A percentile compares a stretch with the other conserved stretches of the same genome.
These are phyloP conservation scores for Aspergillus sclerotialis DNA, from an alignment of 2,329 filamentous ascomycete species.

Conservation along the genomic window DNA sequence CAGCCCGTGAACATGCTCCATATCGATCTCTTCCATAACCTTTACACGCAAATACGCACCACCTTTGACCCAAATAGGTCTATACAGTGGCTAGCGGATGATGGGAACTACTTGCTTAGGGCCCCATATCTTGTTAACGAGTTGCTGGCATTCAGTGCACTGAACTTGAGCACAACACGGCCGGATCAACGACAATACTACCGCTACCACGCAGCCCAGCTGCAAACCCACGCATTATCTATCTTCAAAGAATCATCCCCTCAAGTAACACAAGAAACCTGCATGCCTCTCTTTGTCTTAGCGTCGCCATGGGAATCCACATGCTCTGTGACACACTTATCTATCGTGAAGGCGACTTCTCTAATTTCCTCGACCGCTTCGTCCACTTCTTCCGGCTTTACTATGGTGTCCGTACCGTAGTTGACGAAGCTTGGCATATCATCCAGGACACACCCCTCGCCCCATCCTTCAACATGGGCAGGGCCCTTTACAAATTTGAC, in stretches of 20 bases:
- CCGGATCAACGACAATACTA: slow-evolving; percentile 28
- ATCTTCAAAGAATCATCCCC: slow-evolving; percentile 8
- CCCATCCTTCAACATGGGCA: slow-evolving; percentile 1
- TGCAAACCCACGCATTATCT: slow-evolving; percentile 21
- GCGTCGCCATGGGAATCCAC: slow-evolving; percentile 8
- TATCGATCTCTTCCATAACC: slow-evolving; percentile 19
- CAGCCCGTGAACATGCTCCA: slow-evolving; percentile 24
- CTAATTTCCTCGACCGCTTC: slow-evolving; percentile 7
- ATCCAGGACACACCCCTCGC: slow-evolving; percentile 2
- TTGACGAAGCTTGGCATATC: slow-evolving; percentile 3
- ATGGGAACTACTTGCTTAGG: neutral
- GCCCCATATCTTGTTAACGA: slow-evolving; percentile 43
- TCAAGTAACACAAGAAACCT: slow-evolving; percentile 4
- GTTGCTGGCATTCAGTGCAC: slow-evolving; percentile 40
- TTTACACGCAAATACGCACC: slow-evolving; percentile 9
- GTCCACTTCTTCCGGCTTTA: slow-evolving; percentile 7
- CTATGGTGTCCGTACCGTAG: slow-evolving; percentile 7
- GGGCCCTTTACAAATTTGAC: slow-evolving; percentile 2
- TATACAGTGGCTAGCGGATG: no score
- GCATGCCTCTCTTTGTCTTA: slow-evolving; percentile 9
- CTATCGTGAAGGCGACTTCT: slow-evolving; percentile 5
- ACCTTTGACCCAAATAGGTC: no score
- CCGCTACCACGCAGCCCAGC: slow-evolving; percentile 28
- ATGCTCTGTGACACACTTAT: slow-evolving; percentile 9
- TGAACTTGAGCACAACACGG: slow-evolving; percentile 34